phyloP scores from a whole-genome alignment of 2,329 filamentous ascomycete genomes.

The Botrytis cinerea region DNA sequence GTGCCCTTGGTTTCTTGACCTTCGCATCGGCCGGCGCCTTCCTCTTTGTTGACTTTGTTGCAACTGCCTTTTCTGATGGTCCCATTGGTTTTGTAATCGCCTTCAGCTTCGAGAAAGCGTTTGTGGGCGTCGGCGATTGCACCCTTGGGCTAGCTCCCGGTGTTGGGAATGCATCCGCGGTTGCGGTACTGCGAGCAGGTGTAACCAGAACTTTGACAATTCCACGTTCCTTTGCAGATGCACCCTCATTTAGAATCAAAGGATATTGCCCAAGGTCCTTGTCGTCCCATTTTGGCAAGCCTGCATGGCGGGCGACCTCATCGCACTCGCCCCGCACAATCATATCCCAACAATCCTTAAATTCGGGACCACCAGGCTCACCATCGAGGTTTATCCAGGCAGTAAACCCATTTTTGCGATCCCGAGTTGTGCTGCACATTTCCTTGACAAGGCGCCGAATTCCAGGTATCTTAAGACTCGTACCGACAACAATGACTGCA shows the following conservation, averaged over 20 bases:
- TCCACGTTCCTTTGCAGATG: conserved; percentile 46
- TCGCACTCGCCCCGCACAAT: conserved; percentile 87
- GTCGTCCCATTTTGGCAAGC: conserved; percentile 61
- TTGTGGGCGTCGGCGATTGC: conserved; percentile 41
- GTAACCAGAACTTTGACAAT: conserved; percentile 49
- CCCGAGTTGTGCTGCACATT: conserved; percentile 83
- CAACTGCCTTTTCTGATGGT: background rate
- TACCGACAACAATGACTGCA: conserved; percentile 91
- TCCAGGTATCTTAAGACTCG: conserved; percentile 91
- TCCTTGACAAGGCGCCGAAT: conserved; percentile 87
- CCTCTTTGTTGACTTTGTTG: conserved; percentile 10
- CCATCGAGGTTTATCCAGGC: conserved; percentile 94
- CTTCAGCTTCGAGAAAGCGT: conserved; percentile 30
- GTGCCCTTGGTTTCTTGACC: conserved; percentile 18
- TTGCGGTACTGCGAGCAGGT: conserved; percentile 41
- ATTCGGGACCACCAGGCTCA: conserved; percentile 77
- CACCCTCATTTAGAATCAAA: conserved; percentile 46
- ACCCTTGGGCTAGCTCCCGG: conserved; percentile 57
- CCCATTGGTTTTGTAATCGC: background rate
- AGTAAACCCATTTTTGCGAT: conserved; percentile 79
- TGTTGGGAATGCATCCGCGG: conserved; percentile 55
- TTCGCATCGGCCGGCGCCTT: conserved; percentile 12
- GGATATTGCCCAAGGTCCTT: conserved; percentile 54
- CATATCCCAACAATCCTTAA: conserved; percentile 92
- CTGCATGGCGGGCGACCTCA: conserved; percentile 74